Evolutionary conservation across 2,329 filamentous ascomycete species (phyloP), one percentile per base, ranked within the genome.

Genomic region (Clarireedia hainanense): DNA sequence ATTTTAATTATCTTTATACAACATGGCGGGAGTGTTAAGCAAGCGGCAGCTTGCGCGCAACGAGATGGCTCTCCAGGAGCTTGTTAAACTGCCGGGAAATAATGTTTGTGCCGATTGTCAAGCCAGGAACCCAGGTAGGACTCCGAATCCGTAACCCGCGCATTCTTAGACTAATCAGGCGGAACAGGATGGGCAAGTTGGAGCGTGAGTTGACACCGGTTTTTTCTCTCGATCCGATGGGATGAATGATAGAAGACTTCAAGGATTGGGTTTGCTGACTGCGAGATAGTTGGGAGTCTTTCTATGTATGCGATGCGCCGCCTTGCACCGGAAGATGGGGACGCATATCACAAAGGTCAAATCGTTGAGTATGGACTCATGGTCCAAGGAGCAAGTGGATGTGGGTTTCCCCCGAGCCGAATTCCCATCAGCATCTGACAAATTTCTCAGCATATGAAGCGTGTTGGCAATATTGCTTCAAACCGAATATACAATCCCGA

Each of bases 261-360:
- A 12, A 12, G 17, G 17, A 12, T 56, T 58, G 60, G 62, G 67
- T 14, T 39, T 51, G 66, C 53, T 55, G 20, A 55, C 47, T 23
- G 20, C n/a, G 55, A 42, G 61, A 46, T 68, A 96, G 89, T 76
- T 99, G 73, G 94, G 94, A 58, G 84, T 97, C 62, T 99, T 99
- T 71, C 78, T 99, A 50, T 99, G 94, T 75, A 95, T 99, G 88
- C 89, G 94, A 70, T 99, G 94, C 77, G 94, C 91, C 53, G 83
- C 91, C 54, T 81, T 97, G 68, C 94, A 99, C 76, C 89, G 94
- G 68, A 97, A 97, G 74, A 78, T 99, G 67, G 94, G 94, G 59
- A 97, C 94, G 42, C 94, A 99, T 72, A 90, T 99, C 61, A 96
- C 91, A 63, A 99, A 99, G 72, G 91, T 99, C 76, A 99, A 99